Percentiles rank a stretch among this genome's conserved stretches.
Conservation (phyloP, 2,329 filamentous ascomycete genomes). For the Fusarium equiseti region DNA sequence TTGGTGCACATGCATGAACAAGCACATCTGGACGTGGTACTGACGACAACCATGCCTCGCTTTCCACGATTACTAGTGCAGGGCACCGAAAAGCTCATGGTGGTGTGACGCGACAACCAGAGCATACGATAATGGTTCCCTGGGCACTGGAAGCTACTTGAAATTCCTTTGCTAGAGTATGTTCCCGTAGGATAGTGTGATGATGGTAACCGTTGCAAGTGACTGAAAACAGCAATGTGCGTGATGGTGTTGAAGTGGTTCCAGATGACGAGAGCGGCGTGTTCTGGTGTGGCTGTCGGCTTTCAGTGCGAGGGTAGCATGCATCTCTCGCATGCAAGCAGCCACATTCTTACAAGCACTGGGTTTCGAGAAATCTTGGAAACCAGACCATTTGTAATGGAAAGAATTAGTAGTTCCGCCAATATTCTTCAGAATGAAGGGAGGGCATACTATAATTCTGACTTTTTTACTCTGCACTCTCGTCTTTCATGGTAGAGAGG, state of each 20-base stretch:
- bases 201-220: slow-evolving; percentile 28
- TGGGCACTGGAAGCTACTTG: neutral
- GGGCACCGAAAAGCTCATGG: slow-evolving; percentile 6
- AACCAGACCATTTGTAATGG: slow-evolving; percentile 10
- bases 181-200: slow-evolving; percentile 17
- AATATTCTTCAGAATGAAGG: neutral
- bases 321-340: slow-evolving; percentile 30
- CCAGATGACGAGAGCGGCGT: slow-evolving; percentile 47
- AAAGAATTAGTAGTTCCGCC: neutral
- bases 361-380: slow-evolving; percentile 19
- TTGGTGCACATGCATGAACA: slow-evolving; percentile 25
- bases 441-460: neutral
- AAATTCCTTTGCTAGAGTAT: neutral
- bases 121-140: slow-evolving; percentile 10
- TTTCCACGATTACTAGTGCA: slow-evolving; percentile 22
- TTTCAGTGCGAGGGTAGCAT: slow-evolving; percentile 35
- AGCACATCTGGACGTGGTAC: slow-evolving; percentile 20
- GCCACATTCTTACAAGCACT: slow-evolving; percentile 12
- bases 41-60: slow-evolving; percentile 3
- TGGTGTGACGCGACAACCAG: slow-evolving; percentile 33
- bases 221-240: slow-evolving; percentile 10
- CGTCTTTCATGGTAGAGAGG: neutral
- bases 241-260: slow-evolving; percentile 41
- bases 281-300: slow-evolving; percentile 32
- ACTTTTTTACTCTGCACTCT: neutral